Base-by-base conservation (phyloP, 139 green algal species). In the Chlorella ohadii region DNA sequence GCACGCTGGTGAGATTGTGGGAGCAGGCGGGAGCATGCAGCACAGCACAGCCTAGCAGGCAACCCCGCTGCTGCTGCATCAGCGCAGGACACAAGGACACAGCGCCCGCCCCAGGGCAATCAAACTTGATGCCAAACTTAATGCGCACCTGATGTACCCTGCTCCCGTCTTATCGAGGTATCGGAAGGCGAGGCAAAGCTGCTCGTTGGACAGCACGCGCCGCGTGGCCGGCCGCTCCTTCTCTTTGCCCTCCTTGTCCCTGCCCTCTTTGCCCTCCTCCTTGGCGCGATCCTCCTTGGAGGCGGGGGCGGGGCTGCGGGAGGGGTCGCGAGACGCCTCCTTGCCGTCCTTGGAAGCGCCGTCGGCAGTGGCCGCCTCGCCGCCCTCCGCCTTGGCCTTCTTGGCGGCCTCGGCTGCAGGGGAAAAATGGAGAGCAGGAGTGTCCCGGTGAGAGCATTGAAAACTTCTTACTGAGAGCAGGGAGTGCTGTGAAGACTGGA, bases 161-260 rank as follows among this genome's bases (percentile, higher is more conserved):
- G 55, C 68, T 72, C 88, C 82, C 41, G 78, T 89, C 16, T 65
- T 71, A 82, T 91, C 88, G 81, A 91, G 87, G 82, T 87, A 90
- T 57, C 85, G 81, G 85, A 88, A 91, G 39, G 85, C 88, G 34
- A 78, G 68, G 36, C 78, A 17, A 11, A 91, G 85, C 33, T 78
- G 78, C 25, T 89, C 81, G 36, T 89, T 64, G 31, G 72, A 9
- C 34, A 78, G 47, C 66, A 70, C 79, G 2, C 39, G 34, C 33
- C 59, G 38, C 16, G 7, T n/a, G 59, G 39, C 23, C 20, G 4
- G 39, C n/a, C 27, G 55, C 75, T 81, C 38, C 25, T 72, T n/a
- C 79, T 82, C 44, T 56, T 78, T 51, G 7, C 44, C 36, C 66
- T 78, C n/a, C 78, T 72, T 20, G 25, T 73, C 34, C 6, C 25